Evolutionary conservation across 306 rosid genomes (phyloP).

Genomic region (Ammopiptanthus mongolicus): DNA sequence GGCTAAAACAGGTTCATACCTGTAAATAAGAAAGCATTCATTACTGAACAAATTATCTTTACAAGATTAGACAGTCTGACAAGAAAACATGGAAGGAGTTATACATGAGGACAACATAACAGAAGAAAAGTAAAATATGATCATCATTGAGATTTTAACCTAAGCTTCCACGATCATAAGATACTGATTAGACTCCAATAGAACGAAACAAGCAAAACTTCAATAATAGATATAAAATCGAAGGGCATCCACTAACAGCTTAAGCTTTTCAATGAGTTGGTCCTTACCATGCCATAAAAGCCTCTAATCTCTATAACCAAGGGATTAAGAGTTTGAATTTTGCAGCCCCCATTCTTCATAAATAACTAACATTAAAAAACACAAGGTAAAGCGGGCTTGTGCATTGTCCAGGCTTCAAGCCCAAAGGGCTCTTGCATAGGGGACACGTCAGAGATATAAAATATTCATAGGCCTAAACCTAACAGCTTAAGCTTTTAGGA

Average conservation of each 20-base stretch:
- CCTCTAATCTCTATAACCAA: not conserved
- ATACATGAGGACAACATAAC: not conserved
- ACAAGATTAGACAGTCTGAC: not conserved
- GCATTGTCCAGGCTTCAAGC: not conserved
- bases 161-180: not conserved
- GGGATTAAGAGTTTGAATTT: not conserved
- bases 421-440: not conserved
- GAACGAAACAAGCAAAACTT: not conserved
- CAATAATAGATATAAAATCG: not conserved
- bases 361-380: not conserved
- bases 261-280: not conserved
- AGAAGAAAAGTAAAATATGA: not conserved
- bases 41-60: not conserved
- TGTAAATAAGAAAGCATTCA: slow-evolving; percentile 29
- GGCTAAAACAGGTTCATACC: slow-evolving; percentile 74
- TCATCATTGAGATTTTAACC: not conserved
- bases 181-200: not conserved
- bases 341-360: not conserved
- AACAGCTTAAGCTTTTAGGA: not conserved
- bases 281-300: not conserved
- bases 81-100: not conserved
- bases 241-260: not conserved
- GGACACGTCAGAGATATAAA: not conserved
- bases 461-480: not conserved
- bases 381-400: not conserved